These are phyloP conservation scores for Globisporangium spiculum DNA, from an alignment of 352 stramenopile species.

Conservation along the genomic window DNA sequence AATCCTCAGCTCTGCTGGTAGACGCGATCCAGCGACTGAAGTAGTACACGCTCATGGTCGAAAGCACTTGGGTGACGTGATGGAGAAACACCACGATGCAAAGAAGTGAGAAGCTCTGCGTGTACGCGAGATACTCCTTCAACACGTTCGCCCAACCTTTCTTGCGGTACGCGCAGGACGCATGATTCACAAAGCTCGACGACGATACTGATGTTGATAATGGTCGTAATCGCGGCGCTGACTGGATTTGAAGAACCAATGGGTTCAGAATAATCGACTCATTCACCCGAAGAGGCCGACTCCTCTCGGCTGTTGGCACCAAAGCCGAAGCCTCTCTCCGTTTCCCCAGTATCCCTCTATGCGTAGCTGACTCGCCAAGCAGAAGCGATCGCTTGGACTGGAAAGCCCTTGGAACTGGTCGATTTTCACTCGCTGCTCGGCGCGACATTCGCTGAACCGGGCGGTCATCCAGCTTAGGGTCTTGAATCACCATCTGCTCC, in stretches of 20 bases:
- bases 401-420: not conserved
- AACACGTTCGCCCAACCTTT: slow-evolving; percentile 21
- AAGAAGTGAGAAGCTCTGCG: slow-evolving; percentile 22
- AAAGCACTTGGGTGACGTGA: slow-evolving; percentile 30
- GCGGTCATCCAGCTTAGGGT: slow-evolving; percentile 24
- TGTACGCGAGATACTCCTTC: slow-evolving; percentile 36
- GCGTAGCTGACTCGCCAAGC: slow-evolving; percentile 9
- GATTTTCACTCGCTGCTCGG: slow-evolving; percentile 1
- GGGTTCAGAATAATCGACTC: slow-evolving; percentile 20
- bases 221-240: not conserved
- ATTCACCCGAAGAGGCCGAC: slow-evolving; percentile 16
- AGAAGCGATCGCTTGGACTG: slow-evolving; percentile 15
- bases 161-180: slow-evolving; percentile 15
- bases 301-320: not conserved
- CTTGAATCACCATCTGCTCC: slow-evolving; percentile 29
- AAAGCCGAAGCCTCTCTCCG: not conserved
- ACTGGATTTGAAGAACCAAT: slow-evolving; percentile 25
- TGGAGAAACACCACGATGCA: slow-evolving; percentile 30
- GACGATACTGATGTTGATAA: not conserved
- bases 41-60: slow-evolving; percentile 32
- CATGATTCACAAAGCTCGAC: slow-evolving; percentile 9
- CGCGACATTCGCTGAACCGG: slow-evolving; percentile 19
- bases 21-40: slow-evolving; percentile 39
- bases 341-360: not conserved
- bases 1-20: slow-evolving; percentile 7